These are phyloP conservation scores for Pichia phayaonensis DNA, from an alignment of 805 yeast species.

Conservation along the genomic window DNA sequence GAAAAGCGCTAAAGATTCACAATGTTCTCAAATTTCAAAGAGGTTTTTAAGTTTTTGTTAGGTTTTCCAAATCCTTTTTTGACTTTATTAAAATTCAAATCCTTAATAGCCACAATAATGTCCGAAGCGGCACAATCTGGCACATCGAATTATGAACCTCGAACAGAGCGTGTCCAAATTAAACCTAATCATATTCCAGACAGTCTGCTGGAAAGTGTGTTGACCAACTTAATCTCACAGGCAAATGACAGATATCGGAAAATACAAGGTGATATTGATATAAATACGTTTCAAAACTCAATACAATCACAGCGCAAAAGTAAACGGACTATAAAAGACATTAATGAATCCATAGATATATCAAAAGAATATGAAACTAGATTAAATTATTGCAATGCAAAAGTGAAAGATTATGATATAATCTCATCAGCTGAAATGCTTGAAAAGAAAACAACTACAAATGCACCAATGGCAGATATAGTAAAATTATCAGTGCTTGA, in stretches of 20 bases:
- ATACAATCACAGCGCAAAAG: neutral
- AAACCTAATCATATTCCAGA: constrained; percentile 2
- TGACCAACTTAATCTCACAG: constrained; percentile 1
- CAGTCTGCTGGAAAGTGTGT: constrained; percentile 1
- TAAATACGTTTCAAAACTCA: neutral
- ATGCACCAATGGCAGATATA: constrained; percentile 4
- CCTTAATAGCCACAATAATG: neutral
- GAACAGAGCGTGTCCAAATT: neutral
- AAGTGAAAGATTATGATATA: neutral
- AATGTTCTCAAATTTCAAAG: no score
- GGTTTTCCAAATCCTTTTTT: neutral
- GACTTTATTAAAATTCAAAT: no score
- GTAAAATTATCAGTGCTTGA: neutral
- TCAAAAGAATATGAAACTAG: neutral
- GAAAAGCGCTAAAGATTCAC: neutral
- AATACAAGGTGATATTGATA: constrained; percentile 4
- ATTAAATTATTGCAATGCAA: neutral
- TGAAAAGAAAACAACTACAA: neutral
- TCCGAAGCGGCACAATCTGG: neutral
- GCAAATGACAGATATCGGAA: constrained; percentile 1
- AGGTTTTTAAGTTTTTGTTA: no score
- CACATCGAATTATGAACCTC: neutral
- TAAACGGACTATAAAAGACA: neutral
- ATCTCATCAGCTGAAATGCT: neutral
- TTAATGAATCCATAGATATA: neutral